Evolutionary conservation across 2,329 filamentous ascomycete species (phyloP).

Genomic region (Colletotrichum coccodes): DNA sequence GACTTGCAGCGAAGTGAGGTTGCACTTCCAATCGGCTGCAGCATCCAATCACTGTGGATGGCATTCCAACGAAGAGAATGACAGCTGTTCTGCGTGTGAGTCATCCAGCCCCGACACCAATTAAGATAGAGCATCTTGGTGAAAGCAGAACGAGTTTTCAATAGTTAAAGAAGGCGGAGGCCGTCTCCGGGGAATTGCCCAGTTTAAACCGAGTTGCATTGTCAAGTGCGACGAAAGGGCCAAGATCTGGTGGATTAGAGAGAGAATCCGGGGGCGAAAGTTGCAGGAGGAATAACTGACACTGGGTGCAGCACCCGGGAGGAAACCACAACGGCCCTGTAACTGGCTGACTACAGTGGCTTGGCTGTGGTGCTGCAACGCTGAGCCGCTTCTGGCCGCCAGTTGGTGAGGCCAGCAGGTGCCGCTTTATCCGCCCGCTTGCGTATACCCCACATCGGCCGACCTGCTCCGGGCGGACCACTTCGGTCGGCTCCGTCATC

Average conservation of each 20-base stretch:
- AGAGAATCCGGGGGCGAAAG: background rate
- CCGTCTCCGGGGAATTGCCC: background rate
- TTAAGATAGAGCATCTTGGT: background rate
- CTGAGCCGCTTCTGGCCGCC: background rate
- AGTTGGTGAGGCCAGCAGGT: background rate
- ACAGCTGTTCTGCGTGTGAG: background rate
- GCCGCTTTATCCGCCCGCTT: background rate
- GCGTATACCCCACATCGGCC: background rate
- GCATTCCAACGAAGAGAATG: background rate
- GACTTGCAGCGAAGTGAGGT: background rate
- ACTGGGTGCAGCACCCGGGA: background rate
- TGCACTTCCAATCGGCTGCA: background rate
- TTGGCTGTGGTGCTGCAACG: background rate
- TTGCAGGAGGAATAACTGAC: background rate
- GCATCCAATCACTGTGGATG: background rate
- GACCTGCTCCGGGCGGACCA: background rate
- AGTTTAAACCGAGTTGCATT: background rate
- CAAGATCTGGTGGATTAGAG: background rate
- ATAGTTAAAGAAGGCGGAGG: background rate
- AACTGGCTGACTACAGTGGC: background rate
- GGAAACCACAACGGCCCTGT: background rate
- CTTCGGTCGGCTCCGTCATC: background rate
- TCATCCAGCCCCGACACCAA: background rate
- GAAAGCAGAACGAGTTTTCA: background rate
- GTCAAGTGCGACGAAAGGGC: background rate